These are phyloP conservation scores for Paxillus rubicundulus DNA, from an alignment of 768 basidiomycete genomes.

Conservation along the genomic window DNA sequence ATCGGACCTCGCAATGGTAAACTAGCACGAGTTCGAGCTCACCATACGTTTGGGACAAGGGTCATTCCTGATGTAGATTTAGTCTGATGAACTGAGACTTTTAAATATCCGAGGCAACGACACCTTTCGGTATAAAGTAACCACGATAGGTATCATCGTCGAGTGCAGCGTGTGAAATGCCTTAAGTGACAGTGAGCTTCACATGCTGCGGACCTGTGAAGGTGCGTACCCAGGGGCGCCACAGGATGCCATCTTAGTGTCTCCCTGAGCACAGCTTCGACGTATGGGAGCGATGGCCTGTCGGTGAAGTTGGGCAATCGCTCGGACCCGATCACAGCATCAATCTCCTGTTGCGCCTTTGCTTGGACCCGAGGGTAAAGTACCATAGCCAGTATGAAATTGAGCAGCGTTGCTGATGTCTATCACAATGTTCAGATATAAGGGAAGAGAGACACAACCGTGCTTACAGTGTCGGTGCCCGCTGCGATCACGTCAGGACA, in stretches of 20 bases:
- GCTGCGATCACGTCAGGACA: background rate
- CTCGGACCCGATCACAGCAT: constrained; percentile 14
- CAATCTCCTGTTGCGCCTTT: constrained; percentile 29
- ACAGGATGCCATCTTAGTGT: constrained; percentile 25
- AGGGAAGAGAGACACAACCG: background rate
- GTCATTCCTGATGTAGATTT: constrained; percentile 4
- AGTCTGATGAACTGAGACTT: background rate
- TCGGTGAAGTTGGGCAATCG: constrained; percentile 21
- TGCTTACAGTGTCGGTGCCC: constrained; percentile 1
- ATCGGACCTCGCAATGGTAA: constrained; percentile 12
- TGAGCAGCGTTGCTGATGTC: constrained; percentile 4
- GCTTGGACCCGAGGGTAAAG: constrained; percentile 10
- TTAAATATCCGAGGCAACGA: background rate
- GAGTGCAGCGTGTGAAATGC: constrained; percentile 27
- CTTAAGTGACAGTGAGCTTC: constrained; percentile 8
- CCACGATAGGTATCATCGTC: constrained; percentile 33
- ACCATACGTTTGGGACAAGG: constrained; percentile 19
- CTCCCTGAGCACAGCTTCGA: constrained; percentile 23
- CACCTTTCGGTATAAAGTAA: constrained; percentile 32
- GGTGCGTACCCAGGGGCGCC: constrained; percentile 19
- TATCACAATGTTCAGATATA: background rate
- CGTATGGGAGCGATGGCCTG: constrained; percentile 20
- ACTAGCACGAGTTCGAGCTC: background rate
- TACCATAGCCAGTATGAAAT: constrained; percentile 12
- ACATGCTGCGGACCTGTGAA: background rate